Percentiles rank a stretch among this genome's conserved stretches.
These are phyloP conservation scores for Ophiostoma quercus DNA, from an alignment of 2,329 filamentous ascomycete genomes.

Conservation along the genomic window DNA sequence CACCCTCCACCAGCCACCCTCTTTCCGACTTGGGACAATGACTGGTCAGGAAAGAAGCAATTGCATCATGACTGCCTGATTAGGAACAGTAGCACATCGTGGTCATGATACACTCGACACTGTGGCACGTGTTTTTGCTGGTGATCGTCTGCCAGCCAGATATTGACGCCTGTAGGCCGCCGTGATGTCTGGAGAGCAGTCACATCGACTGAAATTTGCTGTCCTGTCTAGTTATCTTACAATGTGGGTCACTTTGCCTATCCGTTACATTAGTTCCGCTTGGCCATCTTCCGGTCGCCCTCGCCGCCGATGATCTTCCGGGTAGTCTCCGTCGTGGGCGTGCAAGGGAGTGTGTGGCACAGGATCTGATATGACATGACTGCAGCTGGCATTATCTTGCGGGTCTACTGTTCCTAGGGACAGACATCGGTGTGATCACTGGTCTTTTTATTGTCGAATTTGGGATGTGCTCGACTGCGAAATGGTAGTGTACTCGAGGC, in stretches of 20 bases:
- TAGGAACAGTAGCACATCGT: neutral
- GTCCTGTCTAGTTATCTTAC: neutral
- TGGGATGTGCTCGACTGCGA: neutral
- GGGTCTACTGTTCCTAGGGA: neutral
- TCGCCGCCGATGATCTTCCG: neutral
- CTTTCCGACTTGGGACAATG: neutral
- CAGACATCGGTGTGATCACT: neutral
- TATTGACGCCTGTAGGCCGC: neutral
- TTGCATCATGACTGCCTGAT: neutral
- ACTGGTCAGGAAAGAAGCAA: neutral
- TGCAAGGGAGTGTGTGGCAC: neutral
- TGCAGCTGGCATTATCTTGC: neutral
- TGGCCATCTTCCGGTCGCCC: neutral
- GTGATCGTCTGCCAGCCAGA: neutral
- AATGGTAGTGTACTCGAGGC: neutral
- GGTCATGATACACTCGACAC: too few species aligned
- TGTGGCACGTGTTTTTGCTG: neutral
- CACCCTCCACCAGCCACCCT: slow-evolving; percentile 19
- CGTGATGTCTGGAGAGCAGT: neutral
- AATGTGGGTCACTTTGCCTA: neutral
- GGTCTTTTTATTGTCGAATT: neutral
- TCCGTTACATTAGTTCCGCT: neutral
- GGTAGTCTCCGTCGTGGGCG: neutral
- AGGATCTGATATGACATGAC: neutral
- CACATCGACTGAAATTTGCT: neutral